phyloP scores from a whole-genome alignment of 2,329 filamentous ascomycete species.

The Atkinsonella hypoxylon region DNA sequence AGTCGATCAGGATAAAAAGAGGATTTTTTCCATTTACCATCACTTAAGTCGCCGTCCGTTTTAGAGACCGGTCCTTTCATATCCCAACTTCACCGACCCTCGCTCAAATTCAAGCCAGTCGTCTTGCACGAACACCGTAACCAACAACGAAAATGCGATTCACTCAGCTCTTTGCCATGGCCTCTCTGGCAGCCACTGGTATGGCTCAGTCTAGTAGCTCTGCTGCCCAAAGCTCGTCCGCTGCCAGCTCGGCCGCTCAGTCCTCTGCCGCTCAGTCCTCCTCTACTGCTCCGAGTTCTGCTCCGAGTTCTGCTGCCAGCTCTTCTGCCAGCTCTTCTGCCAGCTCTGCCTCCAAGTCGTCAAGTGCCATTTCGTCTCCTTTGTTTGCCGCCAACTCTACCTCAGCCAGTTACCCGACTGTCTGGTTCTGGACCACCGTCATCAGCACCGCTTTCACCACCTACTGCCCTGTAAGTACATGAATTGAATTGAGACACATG shows the following conservation, averaged over 20 bases:
- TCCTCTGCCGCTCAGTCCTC: background rate
- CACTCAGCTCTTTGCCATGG: constrained; percentile 17
- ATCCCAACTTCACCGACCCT: constrained; percentile 10
- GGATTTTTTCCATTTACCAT: background rate
- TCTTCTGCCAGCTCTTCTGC: background rate
- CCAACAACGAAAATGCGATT: constrained; percentile 22
- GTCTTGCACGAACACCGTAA: background rate
- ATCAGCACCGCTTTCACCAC: constrained; percentile 26
- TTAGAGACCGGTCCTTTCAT: background rate
- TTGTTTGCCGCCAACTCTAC: background rate
- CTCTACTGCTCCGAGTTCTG: background rate
- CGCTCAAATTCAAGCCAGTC: constrained; percentile 3
- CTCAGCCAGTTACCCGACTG: background rate
- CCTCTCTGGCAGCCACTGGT: constrained; percentile 3
- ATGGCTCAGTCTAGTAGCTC: constrained; percentile 3
- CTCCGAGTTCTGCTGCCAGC: background rate
- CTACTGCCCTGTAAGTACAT: constrained; percentile 29
- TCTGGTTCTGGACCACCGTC: constrained; percentile 23
- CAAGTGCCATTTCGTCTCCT: too few species aligned
- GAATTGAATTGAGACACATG: background rate
- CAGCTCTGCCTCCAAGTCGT: background rate
- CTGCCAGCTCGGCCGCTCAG: background rate
- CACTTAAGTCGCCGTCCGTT: background rate
- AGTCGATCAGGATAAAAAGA: background rate
- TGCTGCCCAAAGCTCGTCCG: background rate